These are phyloP conservation scores for Corynespora cassiicola DNA, from an alignment of 2,329 filamentous ascomycete species.

Conservation along the genomic window DNA sequence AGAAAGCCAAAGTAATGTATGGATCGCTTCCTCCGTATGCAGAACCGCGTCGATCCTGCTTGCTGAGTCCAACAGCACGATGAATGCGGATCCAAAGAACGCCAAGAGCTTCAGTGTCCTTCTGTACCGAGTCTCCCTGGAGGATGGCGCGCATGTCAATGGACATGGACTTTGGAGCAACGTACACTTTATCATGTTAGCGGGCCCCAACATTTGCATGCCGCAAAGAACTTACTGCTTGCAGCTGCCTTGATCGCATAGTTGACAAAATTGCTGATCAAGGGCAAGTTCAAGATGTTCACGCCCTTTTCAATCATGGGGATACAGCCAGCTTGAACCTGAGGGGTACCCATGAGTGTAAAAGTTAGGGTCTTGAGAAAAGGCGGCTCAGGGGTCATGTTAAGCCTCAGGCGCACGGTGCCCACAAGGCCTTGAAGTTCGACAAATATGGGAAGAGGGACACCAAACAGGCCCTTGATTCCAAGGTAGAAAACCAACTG, in stretches of 20 bases:
- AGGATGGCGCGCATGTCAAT: slow-evolving; percentile 90
- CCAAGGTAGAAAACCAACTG: slow-evolving; percentile 93
- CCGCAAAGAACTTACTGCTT: slow-evolving; percentile 49
- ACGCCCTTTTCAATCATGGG: slow-evolving; percentile 91
- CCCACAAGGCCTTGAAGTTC: slow-evolving; percentile 91
- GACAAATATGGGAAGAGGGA: slow-evolving; percentile 86
- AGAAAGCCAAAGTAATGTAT: slow-evolving; percentile 93
- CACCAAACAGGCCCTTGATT: slow-evolving; percentile 84
- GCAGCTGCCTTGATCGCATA: slow-evolving; percentile 88
- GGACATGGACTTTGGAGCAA: slow-evolving; percentile 92
- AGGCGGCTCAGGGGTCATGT: slow-evolving; percentile 87
- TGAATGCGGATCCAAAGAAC: slow-evolving; percentile 94
- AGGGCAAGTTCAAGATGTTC: slow-evolving; percentile 87
- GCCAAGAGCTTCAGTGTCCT: slow-evolving; percentile 84
- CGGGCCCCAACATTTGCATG: background rate
- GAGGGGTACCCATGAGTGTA: slow-evolving; percentile 91
- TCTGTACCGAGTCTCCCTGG: slow-evolving; percentile 88
- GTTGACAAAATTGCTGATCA: slow-evolving; percentile 97
- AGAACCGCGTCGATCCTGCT: slow-evolving; percentile 84
- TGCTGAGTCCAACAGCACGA: slow-evolving; percentile 84
- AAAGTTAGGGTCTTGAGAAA: slow-evolving; percentile 93
- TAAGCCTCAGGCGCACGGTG: slow-evolving; percentile 81
- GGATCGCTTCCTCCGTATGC: slow-evolving; percentile 89
- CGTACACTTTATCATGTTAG: slow-evolving; percentile 69
- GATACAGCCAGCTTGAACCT: slow-evolving; percentile 86